Evolutionary conservation across 345 rosid genomes (phyloP), one percentile per base, ranked within the genome.

Genomic region (Hibiscus tridactylites): DNA sequence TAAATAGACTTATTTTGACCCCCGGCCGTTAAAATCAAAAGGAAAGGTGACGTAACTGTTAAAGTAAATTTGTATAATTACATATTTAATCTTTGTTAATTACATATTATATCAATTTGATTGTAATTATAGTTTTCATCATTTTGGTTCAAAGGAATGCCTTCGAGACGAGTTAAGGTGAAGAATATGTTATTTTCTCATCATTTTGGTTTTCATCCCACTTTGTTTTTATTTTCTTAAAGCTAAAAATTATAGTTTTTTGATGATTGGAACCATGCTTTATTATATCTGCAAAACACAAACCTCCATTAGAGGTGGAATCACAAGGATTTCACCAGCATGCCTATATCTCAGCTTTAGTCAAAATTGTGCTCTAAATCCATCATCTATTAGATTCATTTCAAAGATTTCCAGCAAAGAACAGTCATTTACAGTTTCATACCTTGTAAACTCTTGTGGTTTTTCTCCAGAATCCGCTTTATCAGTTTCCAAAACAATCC

Each of bases 361-460:
- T 56, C 61, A 56, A 2, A 56, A 56, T 13, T 21, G 2, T 56
- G 12, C 12, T 19, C 6, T 19, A 8, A 56, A 19, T 21, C 6
- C 60, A 9, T 19, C 50, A 31, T 19, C 60, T 7, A 5, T 8
- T 54, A 56, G 61, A 56, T 56, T 19, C 28, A 21, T 56, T 56
- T 56, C 61, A 21, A 56, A 9, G 13, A 56, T 9, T 56, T 13
- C 61, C 2, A 56, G 61, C 61, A 0, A 56, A 19, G 61, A 56
- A 56, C 61, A 0, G 13, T 21, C 29, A 9, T 56, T 56, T 56
- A 56, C 61, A 13, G 28, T 29, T 29, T 15, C 61, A 5, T 68
- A 68, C 28, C 71, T 68, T 42, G 52, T 50, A 31, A 68, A 53
- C 19, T 15, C 47, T 15, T 68, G 72, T 52, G 72, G 61, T 26